phyloP scores from a whole-genome alignment of 345 rosid genomes.

The Eucalyptus cloeziana region DNA sequence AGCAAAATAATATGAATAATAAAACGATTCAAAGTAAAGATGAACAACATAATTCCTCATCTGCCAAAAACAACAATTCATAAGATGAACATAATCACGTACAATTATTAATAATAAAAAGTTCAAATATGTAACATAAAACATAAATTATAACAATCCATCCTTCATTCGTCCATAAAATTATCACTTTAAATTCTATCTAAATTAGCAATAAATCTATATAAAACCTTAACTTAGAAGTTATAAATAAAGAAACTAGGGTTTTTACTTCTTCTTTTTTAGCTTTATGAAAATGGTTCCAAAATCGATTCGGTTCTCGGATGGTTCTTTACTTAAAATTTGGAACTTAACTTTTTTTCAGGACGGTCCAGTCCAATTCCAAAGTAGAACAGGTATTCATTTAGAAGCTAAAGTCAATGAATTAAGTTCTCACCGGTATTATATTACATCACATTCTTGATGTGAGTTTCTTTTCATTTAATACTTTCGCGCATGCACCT shows the following conservation, averaged over 20 bases:
- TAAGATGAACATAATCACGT: too few relatives aligned
- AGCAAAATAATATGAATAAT: too few relatives aligned
- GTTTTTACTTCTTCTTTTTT: not conserved
- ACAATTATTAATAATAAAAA: too few relatives aligned
- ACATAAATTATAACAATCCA: not conserved
- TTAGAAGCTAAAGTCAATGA: not conserved
- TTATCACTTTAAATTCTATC: not conserved
- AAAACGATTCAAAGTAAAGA: not conserved
- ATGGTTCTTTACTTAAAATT: not conserved
- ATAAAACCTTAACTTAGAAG: not conserved
- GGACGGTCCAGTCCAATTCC: not conserved
- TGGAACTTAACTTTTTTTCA: not conserved
- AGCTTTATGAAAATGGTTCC: not conserved
- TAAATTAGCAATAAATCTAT: not conserved
- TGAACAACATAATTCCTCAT: not conserved
- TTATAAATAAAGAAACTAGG: not conserved
- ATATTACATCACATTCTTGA: not conserved
- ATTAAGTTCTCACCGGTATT: rapidly evolving
- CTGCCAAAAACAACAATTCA: too few relatives aligned
- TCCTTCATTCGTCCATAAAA: not conserved
- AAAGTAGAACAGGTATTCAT: rapidly evolving
- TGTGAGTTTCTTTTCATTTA: not conserved
- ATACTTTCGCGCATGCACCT: not conserved
- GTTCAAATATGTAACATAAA: not conserved
- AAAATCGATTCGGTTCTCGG: rapidly evolving